Base-by-base conservation (phyloP, 2,329 filamentous ascomycete genomes). In the Aplosporella prunicola region DNA sequence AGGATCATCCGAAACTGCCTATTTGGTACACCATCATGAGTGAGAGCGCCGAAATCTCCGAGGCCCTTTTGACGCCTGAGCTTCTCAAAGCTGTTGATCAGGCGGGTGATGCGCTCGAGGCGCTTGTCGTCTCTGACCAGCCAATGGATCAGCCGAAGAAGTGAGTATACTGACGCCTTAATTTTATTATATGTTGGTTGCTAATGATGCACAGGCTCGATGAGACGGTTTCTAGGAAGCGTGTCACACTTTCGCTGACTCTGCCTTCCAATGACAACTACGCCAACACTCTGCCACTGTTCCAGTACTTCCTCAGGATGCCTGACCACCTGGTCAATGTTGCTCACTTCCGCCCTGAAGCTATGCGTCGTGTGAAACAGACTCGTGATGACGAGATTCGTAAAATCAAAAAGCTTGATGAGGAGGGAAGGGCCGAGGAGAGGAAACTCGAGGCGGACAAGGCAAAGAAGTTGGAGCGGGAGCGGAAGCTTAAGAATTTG, bases 11-110 rank as follows among this genome's bases (percentile, higher is more conserved):
- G 39, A 95, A 93, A 69, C 76, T 98, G 22, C 89, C 91, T 22
- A 64, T 72, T 46, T 98, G 88, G 88, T 71, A 81, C 39, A 94
- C 86, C 9, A 77, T 95, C 55, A 96, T 98, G 91, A 93, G 79
- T 55, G 91, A 98, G 71, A 94, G 80, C 62, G 87, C 88, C 41
- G 91, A 96, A 64, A 80, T 98, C 51, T 95, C 88, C 9, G 84
- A 95, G 30, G 69, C 77, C 5, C 68, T 98, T 47, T 73, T 98
- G 34, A 94, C 86, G 4, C 73, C 82, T n/a, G 89, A 96, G 51
- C 72, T 98, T 24, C 74, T 86, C 60, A 76, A 82, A 52, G 87
- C 84, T 11, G 70, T 93, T 46, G 74, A 82, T 52, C 64, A 80
- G 35, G 85, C 85, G 5, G 89, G 89, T 20, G 81, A 89, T 43